Conservation (phyloP, 106 monocot species). For the Chionographis japonica region DNA sequence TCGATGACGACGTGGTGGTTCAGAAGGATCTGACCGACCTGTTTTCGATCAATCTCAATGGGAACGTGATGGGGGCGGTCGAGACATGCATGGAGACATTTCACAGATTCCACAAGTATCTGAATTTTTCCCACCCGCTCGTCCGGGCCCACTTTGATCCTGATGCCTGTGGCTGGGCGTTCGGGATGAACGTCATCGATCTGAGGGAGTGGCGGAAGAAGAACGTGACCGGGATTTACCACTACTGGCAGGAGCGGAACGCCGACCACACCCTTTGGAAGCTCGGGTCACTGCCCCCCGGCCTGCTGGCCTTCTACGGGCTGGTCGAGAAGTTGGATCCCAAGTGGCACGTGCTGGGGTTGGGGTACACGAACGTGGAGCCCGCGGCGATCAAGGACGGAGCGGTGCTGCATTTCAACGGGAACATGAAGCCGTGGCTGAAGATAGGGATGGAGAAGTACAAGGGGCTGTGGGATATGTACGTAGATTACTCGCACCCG, state of each 20-base stretch:
- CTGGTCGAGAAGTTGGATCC: slow-evolving; percentile 61
- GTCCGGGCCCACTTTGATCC: slow-evolving; percentile 78
- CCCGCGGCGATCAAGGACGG: slow-evolving; percentile 38
- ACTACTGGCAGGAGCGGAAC: slow-evolving; percentile 83
- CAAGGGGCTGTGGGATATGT: slow-evolving; percentile 69
- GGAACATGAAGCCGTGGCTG: slow-evolving; percentile 87
- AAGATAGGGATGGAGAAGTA: slow-evolving; percentile 84
- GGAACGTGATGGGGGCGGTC: slow-evolving; percentile 84
- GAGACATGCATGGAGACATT: slow-evolving; percentile 89
- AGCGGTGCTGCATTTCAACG: slow-evolving; percentile 78
- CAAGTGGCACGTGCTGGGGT: slow-evolving; percentile 72
- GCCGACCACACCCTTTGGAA: slow-evolving; percentile 73
- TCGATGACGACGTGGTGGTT: slow-evolving; percentile 80
- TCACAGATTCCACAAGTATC: slow-evolving; percentile 75
- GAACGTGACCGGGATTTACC: slow-evolving; percentile 84
- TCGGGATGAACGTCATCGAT: slow-evolving; percentile 83
- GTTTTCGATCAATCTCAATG: slow-evolving; percentile 58
- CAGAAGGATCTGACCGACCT: slow-evolving; percentile 59
- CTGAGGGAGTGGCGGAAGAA: slow-evolving; percentile 52
- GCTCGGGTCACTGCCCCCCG: slow-evolving; percentile 73
- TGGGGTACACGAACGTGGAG: slow-evolving; percentile 72
- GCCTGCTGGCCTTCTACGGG: slow-evolving; percentile 73
- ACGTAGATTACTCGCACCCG: slow-evolving; percentile 73
- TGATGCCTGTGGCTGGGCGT: slow-evolving; percentile 85
- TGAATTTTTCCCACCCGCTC: slow-evolving; percentile 72